Evolutionary conservation across 2,329 filamentous ascomycete species (phyloP).

Genomic region (Sporothrix euskadiensis): DNA sequence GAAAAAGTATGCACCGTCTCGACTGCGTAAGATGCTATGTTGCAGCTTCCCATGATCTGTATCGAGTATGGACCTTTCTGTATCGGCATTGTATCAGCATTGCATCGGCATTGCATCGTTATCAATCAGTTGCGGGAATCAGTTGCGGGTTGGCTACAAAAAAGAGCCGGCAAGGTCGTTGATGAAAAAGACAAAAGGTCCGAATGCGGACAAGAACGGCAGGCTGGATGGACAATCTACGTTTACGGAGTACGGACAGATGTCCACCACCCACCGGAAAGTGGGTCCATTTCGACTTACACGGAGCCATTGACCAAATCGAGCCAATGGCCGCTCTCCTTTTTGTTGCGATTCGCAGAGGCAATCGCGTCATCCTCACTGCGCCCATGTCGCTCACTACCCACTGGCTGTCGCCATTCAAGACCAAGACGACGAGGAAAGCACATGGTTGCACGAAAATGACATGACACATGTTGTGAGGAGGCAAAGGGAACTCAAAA

Average conservation of each 20-base stretch:
- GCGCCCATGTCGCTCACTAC: neutral
- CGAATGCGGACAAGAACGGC: neutral
- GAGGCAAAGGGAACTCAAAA: neutral
- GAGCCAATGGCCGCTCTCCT: neutral
- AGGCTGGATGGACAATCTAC: neutral
- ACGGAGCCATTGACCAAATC: neutral
- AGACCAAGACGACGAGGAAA: neutral
- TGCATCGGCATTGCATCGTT: neutral
- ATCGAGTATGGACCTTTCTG: neutral
- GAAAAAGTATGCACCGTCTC: neutral
- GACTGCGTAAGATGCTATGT: neutral
- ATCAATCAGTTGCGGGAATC: neutral
- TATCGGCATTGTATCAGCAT: neutral
- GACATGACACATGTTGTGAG: neutral
- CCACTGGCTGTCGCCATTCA: neutral
- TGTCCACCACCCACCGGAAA: neutral
- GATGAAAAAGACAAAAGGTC: neutral
- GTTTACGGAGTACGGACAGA: neutral
- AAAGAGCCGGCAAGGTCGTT: neutral
- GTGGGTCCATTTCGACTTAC: constrained; percentile 1
- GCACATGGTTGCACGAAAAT: neutral
- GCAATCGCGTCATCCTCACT: constrained; percentile 18
- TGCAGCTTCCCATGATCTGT: neutral
- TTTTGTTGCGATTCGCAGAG: constrained; percentile 14
- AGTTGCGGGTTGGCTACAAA: neutral